Percentiles rank a stretch among this genome's conserved stretches.
phyloP scores from a whole-genome alignment of 2,329 filamentous ascomycete genomes.

The Tolypocladium tundrense region DNA sequence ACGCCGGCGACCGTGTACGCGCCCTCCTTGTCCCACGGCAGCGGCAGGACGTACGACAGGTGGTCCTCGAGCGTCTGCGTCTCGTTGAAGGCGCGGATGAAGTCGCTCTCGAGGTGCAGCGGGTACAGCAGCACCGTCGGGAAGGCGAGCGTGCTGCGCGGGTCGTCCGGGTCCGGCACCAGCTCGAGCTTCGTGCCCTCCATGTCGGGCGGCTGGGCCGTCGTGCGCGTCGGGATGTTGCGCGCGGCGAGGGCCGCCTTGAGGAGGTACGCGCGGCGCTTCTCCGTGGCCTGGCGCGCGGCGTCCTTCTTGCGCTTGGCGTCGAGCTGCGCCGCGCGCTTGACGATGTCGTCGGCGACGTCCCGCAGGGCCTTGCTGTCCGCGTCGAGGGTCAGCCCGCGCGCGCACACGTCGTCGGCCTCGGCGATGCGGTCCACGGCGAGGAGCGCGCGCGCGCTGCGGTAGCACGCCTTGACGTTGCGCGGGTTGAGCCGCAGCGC shows the following conservation, averaged over 20 bases:
- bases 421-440: constrained; percentile 69
- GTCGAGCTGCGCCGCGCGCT: constrained; percentile 44
- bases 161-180: constrained; percentile 61
- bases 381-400: constrained; percentile 63
- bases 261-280: constrained; percentile 50
- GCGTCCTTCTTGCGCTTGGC: constrained; percentile 45
- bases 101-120: constrained; percentile 70
- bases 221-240: constrained; percentile 57
- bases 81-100: constrained; percentile 81
- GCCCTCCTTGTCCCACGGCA: constrained; percentile 69
- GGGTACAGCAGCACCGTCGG: constrained; percentile 83
- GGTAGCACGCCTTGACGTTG: constrained; percentile 88
- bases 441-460: constrained; percentile 68
- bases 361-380: constrained; percentile 55
- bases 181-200: constrained; percentile 70
- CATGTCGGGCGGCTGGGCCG: constrained; percentile 69
- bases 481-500: constrained; percentile 67
- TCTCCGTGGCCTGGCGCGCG: constrained; percentile 43
- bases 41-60: constrained; percentile 73
- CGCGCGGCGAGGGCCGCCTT: constrained; percentile 56
- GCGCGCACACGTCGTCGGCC: constrained; percentile 67
- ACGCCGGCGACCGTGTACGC: constrained; percentile 58
- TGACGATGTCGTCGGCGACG: constrained; percentile 53
- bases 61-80: constrained; percentile 66
- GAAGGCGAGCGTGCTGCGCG: constrained; percentile 61